These are phyloP conservation scores for Triticum timopheevii DNA, from an alignment of 176 grass and related monocot genomes.

Conservation along the genomic window DNA sequence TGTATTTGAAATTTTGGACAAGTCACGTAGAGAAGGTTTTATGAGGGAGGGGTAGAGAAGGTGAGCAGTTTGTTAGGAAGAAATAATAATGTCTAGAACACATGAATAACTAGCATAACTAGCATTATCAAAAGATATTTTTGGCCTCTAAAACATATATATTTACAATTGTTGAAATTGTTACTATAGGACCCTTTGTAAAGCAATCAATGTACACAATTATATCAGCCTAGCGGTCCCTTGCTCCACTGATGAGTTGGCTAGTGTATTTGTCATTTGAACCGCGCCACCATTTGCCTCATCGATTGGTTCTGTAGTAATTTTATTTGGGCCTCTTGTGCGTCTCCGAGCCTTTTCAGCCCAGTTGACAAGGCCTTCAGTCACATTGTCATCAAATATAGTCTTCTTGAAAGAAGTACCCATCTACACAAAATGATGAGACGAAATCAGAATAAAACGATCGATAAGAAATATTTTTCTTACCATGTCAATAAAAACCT, in stretches of 20 bases:
- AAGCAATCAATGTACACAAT: neutral
- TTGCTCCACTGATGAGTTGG: slow-evolving; percentile 12
- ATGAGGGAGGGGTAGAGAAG: neutral
- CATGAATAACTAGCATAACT: neutral
- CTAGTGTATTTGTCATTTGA: slow-evolving; percentile 32
- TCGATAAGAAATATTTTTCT: neutral
- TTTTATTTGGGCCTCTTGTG: neutral
- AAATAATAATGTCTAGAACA: neutral
- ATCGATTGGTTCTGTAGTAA: neutral
- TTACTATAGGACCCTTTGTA: neutral
- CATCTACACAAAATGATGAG: slow-evolving; percentile 47
- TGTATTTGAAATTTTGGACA: no score
- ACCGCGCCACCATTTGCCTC: slow-evolving; percentile 4
- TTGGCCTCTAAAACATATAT: neutral
- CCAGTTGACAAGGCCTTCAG: slow-evolving; percentile 52
- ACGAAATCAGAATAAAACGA: neutral
- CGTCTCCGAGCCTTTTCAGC: slow-evolving; percentile 33
- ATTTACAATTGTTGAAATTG: neutral
- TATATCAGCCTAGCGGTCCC: slow-evolving; percentile 37
- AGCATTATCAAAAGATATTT: neutral
- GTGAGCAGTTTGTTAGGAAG: neutral
- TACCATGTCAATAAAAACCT: neutral
- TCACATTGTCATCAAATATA: slow-evolving; percentile 71
- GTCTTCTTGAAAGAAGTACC: slow-evolving; percentile 78
- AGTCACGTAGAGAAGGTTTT: neutral